A percentile compares a stretch with the other conserved stretches of the same genome.
Evolutionary conservation across 257 asterid genomes (phyloP).

Genomic region (Nicotiana benthamiana): DNA sequence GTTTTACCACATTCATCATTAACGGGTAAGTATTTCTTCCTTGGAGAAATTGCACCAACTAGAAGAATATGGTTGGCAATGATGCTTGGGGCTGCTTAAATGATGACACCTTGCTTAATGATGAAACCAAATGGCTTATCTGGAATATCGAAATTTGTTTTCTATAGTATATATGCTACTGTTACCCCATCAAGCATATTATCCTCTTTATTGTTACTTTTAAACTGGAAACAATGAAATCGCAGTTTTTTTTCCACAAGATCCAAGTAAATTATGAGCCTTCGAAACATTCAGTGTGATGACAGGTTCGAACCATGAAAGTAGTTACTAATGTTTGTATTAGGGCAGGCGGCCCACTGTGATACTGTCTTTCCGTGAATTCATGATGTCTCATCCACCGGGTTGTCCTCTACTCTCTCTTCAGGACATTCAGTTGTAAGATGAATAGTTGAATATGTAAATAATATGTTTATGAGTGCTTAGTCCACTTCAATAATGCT

Average conservation of each 20-base stretch:
- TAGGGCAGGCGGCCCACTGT: no score
- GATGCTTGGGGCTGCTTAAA: background rate
- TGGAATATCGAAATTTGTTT: background rate
- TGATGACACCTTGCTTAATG: background rate
- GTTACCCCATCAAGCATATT: background rate
- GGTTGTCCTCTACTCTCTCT: no score
- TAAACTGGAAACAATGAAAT: background rate
- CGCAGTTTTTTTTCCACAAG: background rate
- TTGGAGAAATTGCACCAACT: background rate
- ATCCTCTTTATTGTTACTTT: background rate
- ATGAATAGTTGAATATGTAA: background rate
- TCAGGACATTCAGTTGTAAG: background rate
- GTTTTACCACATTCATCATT: no score
- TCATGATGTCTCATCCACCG: accelerated
- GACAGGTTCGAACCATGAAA: no score
- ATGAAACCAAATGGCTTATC: background rate
- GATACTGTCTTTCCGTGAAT: no score
- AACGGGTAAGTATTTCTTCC: no score
- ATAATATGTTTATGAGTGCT: background rate
- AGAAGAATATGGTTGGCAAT: background rate
- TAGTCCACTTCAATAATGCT: background rate
- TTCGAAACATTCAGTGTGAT: no score
- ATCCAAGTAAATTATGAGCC: background rate
- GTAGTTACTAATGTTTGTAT: no score
- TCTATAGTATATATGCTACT: no score